Evolutionary conservation across 805 yeast genomes (phyloP).

Genomic region (Naumovozyma castellii): DNA sequence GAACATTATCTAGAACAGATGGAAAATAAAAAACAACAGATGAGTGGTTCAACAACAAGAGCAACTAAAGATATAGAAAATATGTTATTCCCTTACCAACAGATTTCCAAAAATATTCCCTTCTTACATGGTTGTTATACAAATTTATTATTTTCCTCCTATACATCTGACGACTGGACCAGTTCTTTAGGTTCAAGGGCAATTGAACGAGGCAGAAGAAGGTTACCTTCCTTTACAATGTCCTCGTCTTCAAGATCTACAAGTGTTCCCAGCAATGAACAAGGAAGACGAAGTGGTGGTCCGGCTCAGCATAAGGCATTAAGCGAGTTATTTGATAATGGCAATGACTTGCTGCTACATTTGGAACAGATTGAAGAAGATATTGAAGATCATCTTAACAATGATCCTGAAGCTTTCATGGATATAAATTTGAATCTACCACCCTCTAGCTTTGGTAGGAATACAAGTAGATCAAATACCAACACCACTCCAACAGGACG

Average conservation of each 20-base stretch:
- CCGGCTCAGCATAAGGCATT: not conserved
- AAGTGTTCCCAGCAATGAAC: constrained; percentile 21
- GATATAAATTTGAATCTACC: constrained; percentile 22
- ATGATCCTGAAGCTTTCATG: constrained; percentile 8
- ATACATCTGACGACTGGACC: not conserved
- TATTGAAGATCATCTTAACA: constrained; percentile 9
- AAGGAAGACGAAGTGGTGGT: constrained; percentile 15
- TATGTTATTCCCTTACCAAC: too few relatives aligned
- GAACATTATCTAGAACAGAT: constrained; percentile 15
- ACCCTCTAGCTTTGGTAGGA: constrained; percentile 27
- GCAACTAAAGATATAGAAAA: too few relatives aligned
- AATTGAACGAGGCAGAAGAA: constrained; percentile 20
- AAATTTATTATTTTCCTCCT: not conserved
- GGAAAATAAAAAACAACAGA: constrained; percentile 8
- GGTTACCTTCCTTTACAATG: constrained; percentile 4
- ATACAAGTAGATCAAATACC: constrained; percentile 14
- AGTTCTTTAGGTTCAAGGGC: not conserved
- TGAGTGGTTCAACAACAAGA: too few relatives aligned
- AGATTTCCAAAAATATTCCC: too few relatives aligned
- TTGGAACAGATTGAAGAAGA: constrained; percentile 27
- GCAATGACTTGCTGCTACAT: constrained; percentile 14
- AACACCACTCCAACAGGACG: constrained; percentile 1
- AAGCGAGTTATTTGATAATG: not conserved
- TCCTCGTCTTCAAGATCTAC: constrained; percentile 15
- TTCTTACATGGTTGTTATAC: not conserved